Base-by-base conservation (phyloP, 371 early-diverging fungal species). In the Mucor mucedo region DNA sequence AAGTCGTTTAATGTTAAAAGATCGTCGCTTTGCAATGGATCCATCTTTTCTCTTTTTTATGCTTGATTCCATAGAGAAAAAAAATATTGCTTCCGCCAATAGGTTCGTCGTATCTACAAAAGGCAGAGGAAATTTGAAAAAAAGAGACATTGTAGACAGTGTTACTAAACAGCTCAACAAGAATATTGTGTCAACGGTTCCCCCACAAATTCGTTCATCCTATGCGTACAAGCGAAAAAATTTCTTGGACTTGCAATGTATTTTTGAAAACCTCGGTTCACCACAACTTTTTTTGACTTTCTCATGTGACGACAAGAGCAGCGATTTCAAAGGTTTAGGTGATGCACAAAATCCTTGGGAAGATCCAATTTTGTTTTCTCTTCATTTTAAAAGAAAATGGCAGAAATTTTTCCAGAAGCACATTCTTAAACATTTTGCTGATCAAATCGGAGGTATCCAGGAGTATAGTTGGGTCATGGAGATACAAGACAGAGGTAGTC, bases 281-380 rank as follows among this genome's bases (percentile, higher is more conserved):
- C 63, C 63, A 13, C 63, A 63, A 27, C n/a, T 63, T 3, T 57
- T 63, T 42, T 8, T 63, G 0, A 63, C 63, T 4, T 53, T 64
- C 29, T 38, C 38, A 11, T 58, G 45, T 29, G 32, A 64, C 42
- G 58, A 64, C 35, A 16, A n/a, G 0, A 42, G 44, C n/a, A 9
- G 16, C 0, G 29, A 58, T n/a, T 16, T 64, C 1, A 27, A 42
- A 3, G 16, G 28, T 52, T 47, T 29, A 28, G 39, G 28, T 33
- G 47, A 38, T 13, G 21, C 45, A 2, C 7, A 64, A 0, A 2
- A 52, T 4, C 35, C 64, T 28, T 64, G 64, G 58, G 30, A 52
- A 21, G 58, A 64, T 39, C 54, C 58, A 2, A 42, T 58, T 13
- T 1, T 53, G 4, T 64, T 58, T 44, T 33, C 27, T 1, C 30